Percentiles rank a stretch among this genome's conserved stretches.
phyloP scores from a whole-genome alignment of 2,329 filamentous ascomycete genomes.

The Colletotrichum graminicola region DNA sequence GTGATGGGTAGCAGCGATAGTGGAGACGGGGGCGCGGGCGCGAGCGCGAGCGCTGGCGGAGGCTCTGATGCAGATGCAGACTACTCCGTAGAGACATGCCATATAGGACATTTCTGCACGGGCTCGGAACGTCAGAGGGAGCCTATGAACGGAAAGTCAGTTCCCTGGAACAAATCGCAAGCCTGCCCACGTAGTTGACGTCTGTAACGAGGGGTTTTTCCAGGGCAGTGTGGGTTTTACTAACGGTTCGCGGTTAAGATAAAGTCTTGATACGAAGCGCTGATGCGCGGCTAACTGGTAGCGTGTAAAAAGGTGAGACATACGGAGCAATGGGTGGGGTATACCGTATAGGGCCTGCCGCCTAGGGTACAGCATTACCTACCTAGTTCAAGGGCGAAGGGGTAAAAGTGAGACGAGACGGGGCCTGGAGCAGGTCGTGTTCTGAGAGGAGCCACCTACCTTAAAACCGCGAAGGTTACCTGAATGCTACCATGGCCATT shows the following conservation, averaged over 20 bases:
- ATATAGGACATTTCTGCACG: neutral
- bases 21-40: slow-evolving; percentile 5
- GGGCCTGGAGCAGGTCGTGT: neutral
- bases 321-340: neutral
- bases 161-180: neutral
- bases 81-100: neutral
- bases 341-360: neutral
- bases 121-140: neutral
- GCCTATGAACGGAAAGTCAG: neutral
- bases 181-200: neutral
- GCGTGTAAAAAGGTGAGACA: neutral
- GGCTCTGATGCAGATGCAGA: neutral
- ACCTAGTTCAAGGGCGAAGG: too few relatives aligned
- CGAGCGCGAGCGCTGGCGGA: neutral
- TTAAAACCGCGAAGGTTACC: too few relatives aligned
- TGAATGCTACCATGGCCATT: too few relatives aligned
- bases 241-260: neutral
- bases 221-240: neutral
- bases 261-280: slow-evolving; percentile 3
- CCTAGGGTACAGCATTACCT: neutral
- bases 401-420: neutral
- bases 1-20: neutral
- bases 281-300: slow-evolving; percentile 6
- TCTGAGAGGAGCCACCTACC: too few relatives aligned
- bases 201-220: neutral